Evolutionary conservation across 2,329 filamentous ascomycete genomes (phyloP).

Genomic region (Aureobasidium vineae): DNA sequence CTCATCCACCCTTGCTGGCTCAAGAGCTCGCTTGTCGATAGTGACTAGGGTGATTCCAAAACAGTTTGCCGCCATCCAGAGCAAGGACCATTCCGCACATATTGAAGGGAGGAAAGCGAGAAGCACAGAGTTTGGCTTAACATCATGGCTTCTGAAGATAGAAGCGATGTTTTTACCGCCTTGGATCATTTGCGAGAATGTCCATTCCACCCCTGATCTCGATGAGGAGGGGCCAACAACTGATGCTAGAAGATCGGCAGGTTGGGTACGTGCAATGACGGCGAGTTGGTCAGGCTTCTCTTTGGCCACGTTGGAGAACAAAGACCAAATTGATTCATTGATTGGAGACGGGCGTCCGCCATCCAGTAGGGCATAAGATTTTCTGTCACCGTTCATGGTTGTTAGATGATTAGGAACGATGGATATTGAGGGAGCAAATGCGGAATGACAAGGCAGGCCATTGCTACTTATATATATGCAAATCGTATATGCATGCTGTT

Average conservation of each 20-base stretch:
- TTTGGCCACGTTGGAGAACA: not conserved
- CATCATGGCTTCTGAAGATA: not conserved
- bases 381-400: not conserved
- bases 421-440: not conserved
- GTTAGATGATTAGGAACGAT: not conserved
- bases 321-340: slow-evolving; percentile 1
- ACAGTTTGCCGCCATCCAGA: not conserved
- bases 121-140: not conserved
- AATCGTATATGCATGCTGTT: too few relatives aligned
- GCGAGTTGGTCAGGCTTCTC: not conserved
- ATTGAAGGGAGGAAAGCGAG: slow-evolving; percentile 1
- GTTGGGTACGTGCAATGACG: not conserved
- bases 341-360: not conserved
- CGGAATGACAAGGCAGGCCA: not conserved
- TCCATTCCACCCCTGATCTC: not conserved
- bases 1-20: slow-evolving; percentile 9
- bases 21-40: slow-evolving; percentile 2
- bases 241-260: not conserved
- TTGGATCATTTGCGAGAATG: not conserved
- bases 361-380: not conserved
- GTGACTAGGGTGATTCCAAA: not conserved
- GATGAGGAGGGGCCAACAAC: not conserved
- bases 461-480: not conserved
- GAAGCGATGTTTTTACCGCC: not conserved
- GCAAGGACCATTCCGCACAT: slow-evolving; percentile 18